Evolutionary conservation across 768 basidiomycete species (phyloP).

Genomic region (Tremella yokohamensis): DNA sequence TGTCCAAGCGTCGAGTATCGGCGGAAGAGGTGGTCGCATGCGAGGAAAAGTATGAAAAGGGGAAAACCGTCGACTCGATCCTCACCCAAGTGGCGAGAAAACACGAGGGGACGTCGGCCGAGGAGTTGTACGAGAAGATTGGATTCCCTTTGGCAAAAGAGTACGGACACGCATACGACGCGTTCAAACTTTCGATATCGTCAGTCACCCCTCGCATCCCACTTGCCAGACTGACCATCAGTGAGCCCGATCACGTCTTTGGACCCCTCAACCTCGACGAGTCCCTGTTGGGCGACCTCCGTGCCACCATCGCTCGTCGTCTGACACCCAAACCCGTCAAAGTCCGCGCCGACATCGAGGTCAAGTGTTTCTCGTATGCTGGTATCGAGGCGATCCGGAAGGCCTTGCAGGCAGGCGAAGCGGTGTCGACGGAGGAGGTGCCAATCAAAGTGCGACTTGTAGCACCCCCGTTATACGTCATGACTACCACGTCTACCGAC

Average conservation of each 20-base stretch:
- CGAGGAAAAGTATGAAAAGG: constrained; percentile 97
- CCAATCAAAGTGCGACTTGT: constrained; percentile 97
- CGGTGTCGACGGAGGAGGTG: constrained; percentile 74
- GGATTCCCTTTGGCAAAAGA: constrained; percentile 89
- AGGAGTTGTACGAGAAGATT: constrained; percentile 81
- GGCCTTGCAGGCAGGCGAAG: constrained; percentile 83
- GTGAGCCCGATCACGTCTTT: constrained; percentile 78
- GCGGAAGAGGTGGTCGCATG: constrained; percentile 99
- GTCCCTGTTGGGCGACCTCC: constrained; percentile 63
- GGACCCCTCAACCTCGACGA: constrained; percentile 60
- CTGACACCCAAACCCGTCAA: constrained; percentile 98
- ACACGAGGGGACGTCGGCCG: constrained; percentile 56
- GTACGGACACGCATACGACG: constrained; percentile 94
- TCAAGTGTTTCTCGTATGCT: constrained; percentile 91
- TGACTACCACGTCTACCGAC: constrained; percentile 94
- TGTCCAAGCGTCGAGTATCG: constrained; percentile 95
- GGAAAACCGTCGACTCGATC: constrained; percentile 78
- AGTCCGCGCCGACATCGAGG: constrained; percentile 93
- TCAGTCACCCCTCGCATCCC: constrained; percentile 52
- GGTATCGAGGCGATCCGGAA: constrained; percentile 96
- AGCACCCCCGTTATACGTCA: constrained; percentile 91
- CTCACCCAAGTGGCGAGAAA: constrained; percentile 54
- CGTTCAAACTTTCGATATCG: constrained; percentile 95
- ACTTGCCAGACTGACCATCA: constrained; percentile 40
- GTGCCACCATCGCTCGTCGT: constrained; percentile 82